Evolutionary conservation across 805 yeast genomes (phyloP).

Genomic region (Spathaspora arborariae): DNA sequence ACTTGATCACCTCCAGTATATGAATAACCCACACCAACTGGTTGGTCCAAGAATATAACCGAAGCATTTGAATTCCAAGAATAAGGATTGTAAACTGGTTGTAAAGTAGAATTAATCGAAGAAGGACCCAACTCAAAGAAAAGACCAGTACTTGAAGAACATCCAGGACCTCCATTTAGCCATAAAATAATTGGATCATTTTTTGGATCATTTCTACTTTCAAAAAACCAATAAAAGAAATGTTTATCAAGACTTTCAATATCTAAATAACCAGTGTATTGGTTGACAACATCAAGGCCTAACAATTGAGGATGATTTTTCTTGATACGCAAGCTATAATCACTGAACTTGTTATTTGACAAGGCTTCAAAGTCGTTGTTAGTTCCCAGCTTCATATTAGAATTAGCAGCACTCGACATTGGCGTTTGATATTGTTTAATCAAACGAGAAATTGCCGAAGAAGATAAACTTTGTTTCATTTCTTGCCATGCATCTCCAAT

Average conservation of each 20-base stretch:
- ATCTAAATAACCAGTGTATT: constrained; percentile 38
- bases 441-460: constrained; percentile 2
- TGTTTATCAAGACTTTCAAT: constrained; percentile 51
- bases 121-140: constrained; percentile 93
- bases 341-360: constrained; percentile 18
- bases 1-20: constrained; percentile 62
- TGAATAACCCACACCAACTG: constrained; percentile 89
- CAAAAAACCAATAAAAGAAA: constrained; percentile 91
- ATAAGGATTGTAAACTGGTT: constrained; percentile 73
- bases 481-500: constrained; percentile 7
- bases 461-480: constrained; percentile 4
- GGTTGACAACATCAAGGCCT: constrained; percentile 35
- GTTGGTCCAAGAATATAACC: constrained; percentile 89
- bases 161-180: constrained; percentile 97
- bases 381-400: neutral
- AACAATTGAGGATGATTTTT: constrained; percentile 31
- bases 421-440: constrained; percentile 3
- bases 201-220: constrained; percentile 81
- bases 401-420: neutral
- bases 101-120: constrained; percentile 58
- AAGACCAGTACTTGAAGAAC: constrained; percentile 86
- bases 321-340: constrained; percentile 28
- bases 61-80: constrained; percentile 93
- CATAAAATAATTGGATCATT: constrained; percentile 86
- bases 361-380: constrained; percentile 15